Evolutionary conservation across 768 basidiomycete species (phyloP), one percentile per base, ranked within the genome.

Genomic region (Chalciporus sphaerocephalus): DNA sequence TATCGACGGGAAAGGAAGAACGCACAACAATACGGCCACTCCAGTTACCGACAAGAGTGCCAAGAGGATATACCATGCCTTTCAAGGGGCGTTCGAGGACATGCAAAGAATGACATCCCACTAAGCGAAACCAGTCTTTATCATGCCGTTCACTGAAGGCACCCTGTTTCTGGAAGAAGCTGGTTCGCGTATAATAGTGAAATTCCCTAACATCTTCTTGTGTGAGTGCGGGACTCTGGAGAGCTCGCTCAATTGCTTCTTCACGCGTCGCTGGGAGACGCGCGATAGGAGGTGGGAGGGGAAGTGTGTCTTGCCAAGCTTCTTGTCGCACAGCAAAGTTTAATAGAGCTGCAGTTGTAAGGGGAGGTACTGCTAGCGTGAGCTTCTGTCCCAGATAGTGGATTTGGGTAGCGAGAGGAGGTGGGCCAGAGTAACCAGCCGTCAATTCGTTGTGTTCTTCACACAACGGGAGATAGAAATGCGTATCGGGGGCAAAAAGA

Each of bases 91-190:
- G 57, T 33, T 66, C 59, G 24, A 56, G 54, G 18, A 58, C 52
- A 58, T 64, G 69, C 4, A 68, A 61, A 40, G 74, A 64, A 46
- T 69, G 58, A 40, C 75, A 78, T 7, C 64, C 59, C 4, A 72
- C 73, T 18, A 74, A 51, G 27, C 77, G 70, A 50, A 62, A 68
- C 78, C 77, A 80, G 43, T 76, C 75, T 36, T 56, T 56, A 52
- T 80, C 79, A 47, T 72, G 68, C 17, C 48, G 52, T 28, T 49
- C 46, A 30, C 73, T 70, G 22, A 43, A 7, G 9, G 30, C 28
- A n/a, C 51, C 58, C 9, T 46, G 53, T 15, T 36, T 10, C 9
- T 55, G 53, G 25, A 65, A 60, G 37, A 61, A 59, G 38, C 48
- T 59, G 20, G 69, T 69, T 3, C 74, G 73, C 30, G 63, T 69